Conservation (phyloP, 306 rosid species). For the Malus orientalis region DNA sequence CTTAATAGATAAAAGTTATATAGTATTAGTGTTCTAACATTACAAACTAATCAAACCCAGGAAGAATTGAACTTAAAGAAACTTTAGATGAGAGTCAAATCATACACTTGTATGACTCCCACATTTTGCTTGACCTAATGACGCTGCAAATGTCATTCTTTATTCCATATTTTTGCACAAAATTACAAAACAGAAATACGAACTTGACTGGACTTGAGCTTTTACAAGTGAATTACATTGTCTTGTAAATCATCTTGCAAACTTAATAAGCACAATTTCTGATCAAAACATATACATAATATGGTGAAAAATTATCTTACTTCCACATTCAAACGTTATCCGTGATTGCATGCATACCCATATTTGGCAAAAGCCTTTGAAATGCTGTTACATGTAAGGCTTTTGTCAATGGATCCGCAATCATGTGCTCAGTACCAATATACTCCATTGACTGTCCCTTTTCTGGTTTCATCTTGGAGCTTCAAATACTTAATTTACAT, state of each 20-base stretch:
- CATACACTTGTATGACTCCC: not conserved
- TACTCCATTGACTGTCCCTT: no score
- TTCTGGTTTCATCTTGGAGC: no score
- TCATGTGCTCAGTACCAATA: not conserved
- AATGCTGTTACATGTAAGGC: not conserved
- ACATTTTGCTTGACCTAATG: not conserved
- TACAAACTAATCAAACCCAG: not conserved
- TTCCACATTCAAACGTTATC: not conserved
- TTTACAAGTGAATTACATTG: not conserved
- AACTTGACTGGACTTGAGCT: not conserved
- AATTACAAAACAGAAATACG: no score
- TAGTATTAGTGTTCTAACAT: not conserved
- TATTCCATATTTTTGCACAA: not conserved
- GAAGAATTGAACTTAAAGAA: not conserved
- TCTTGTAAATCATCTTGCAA: not conserved
- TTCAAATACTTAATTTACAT: no score
- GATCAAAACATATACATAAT: not conserved
- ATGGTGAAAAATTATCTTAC: not conserved
- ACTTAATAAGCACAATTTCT: not conserved
- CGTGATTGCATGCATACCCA: not conserved
- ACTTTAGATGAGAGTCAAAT: not conserved
- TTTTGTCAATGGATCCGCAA: not conserved
- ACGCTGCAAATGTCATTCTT: not conserved
- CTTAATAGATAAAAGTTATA: no score
- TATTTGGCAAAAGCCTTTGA: not conserved